These are phyloP conservation scores for Hyaloscypha finlandica DNA, from an alignment of 495 filamentous ascomycete genomes.

Conservation along the genomic window DNA sequence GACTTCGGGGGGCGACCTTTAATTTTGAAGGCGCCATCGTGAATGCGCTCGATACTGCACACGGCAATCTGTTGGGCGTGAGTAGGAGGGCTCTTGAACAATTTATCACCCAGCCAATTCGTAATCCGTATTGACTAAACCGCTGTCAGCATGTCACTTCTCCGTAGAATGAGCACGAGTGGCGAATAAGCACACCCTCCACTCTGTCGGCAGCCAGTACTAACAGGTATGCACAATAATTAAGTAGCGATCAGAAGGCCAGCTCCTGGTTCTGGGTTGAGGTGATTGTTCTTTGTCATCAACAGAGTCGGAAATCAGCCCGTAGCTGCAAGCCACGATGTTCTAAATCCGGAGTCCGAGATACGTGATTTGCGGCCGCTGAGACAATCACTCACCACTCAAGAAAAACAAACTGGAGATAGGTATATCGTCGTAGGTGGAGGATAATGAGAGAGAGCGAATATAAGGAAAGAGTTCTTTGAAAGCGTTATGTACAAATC, in stretches of 20 bases:
- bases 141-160: background rate
- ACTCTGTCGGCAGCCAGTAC: background rate
- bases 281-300: constrained; percentile 7
- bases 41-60: constrained; percentile 23
- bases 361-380: background rate
- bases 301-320: background rate
- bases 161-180: background rate
- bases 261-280: constrained; percentile 21
- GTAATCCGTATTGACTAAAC: background rate
- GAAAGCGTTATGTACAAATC: too few species aligned
- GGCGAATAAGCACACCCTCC: constrained; percentile 7
- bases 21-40: constrained; percentile 51
- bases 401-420: background rate
- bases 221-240: constrained; percentile 10
- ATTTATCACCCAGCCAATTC: constrained; percentile 2
- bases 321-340: background rate
- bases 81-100: background rate
- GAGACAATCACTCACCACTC: background rate
- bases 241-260: constrained; percentile 25
- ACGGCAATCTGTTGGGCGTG: constrained; percentile 9
- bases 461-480: background rate
- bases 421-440: background rate
- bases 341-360: constrained; percentile 1
- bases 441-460: background rate
- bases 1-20: constrained; percentile 44